Conservation (phyloP, 805 yeast species). For the Sungouiozyma intestinalis region DNA sequence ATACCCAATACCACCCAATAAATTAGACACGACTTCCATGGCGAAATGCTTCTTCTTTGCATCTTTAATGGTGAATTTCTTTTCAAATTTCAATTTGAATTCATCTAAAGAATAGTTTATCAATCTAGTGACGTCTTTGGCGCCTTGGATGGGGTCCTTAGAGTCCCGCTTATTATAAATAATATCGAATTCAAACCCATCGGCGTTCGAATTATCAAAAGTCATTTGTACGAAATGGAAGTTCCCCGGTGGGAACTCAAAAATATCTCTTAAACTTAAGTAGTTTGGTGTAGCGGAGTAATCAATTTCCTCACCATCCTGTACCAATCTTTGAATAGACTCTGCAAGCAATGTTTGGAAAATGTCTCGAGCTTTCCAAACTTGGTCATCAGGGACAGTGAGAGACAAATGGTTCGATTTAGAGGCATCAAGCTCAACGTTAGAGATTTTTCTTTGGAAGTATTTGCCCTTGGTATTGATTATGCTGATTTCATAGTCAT, state of each 20-base stretch:
- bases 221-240: constrained; percentile 70
- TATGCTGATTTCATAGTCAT: constrained; percentile 51
- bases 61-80: constrained; percentile 37
- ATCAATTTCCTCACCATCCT: constrained; percentile 13
- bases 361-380: constrained; percentile 73
- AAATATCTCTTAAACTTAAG: constrained; percentile 47
- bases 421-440: constrained; percentile 54
- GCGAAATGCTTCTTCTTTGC: constrained; percentile 48
- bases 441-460: constrained; percentile 19
- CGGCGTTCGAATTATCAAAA: constrained; percentile 43
- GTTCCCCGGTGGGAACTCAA: constrained; percentile 54
- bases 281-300: constrained; percentile 32
- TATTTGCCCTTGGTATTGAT: constrained; percentile 39
- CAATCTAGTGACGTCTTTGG: constrained; percentile 13
- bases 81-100: constrained; percentile 36
- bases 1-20: constrained; percentile 85
- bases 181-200: constrained; percentile 59
- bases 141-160: constrained; percentile 28
- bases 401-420: constrained; percentile 58
- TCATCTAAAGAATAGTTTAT: constrained; percentile 16
- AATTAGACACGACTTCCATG: constrained; percentile 66
- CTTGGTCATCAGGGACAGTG: constrained; percentile 56
- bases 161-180: constrained; percentile 39
- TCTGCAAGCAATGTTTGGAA: constrained; percentile 63
- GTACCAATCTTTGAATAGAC: constrained; percentile 39